These are phyloP conservation scores for Apiosordaria backusii DNA, from an alignment of 495 filamentous ascomycete species.

Conservation along the genomic window DNA sequence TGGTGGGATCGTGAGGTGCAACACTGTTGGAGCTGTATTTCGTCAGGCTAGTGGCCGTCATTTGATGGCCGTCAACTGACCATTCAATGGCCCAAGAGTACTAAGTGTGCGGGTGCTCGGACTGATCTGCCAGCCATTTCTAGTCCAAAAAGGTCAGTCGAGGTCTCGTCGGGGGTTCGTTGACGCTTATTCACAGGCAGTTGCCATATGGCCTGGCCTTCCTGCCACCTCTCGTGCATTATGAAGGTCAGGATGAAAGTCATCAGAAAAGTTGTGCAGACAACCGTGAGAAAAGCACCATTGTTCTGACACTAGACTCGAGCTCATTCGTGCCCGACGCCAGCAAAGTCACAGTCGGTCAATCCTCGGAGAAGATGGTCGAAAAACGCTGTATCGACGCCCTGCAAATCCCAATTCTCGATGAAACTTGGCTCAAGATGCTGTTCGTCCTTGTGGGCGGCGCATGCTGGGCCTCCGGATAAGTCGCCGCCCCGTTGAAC, in stretches of 20 bases:
- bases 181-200: not conserved
- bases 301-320: too few relatives aligned
- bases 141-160: not conserved
- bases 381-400: not conserved
- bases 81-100: not conserved
- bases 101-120: not conserved
- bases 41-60: not conserved
- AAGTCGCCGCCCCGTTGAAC: not conserved
- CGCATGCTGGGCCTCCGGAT: not conserved
- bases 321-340: too few relatives aligned
- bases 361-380: not conserved
- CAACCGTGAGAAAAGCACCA: too few relatives aligned
- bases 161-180: not conserved
- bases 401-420: not conserved
- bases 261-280: too few relatives aligned
- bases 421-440: not conserved
- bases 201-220: not conserved
- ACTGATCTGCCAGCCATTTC: not conserved
- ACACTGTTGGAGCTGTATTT: not conserved
- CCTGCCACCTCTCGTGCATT: too few relatives aligned
- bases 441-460: not conserved
- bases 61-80: not conserved
- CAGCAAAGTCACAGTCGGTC: not conserved
- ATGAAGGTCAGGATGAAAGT: too few relatives aligned
- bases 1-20: not conserved